phyloP scores from a whole-genome alignment of 257 asterid genomes.

The Leonotis leonurus region DNA sequence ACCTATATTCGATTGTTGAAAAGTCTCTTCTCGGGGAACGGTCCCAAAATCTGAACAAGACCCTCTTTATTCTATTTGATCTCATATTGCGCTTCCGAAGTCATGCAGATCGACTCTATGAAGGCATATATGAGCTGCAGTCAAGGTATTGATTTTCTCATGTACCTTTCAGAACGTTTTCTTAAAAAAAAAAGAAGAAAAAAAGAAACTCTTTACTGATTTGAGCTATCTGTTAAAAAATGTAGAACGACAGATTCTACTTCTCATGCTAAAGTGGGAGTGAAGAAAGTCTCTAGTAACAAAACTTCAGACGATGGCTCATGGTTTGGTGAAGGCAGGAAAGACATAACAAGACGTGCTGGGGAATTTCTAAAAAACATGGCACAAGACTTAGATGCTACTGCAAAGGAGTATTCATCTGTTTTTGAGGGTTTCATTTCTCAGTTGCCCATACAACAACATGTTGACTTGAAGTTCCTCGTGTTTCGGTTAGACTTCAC shows the following conservation, averaged over 20 bases:
- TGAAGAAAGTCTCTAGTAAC: slow-evolving; percentile 40
- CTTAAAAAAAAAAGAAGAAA: not conserved
- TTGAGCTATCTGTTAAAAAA: slow-evolving; percentile 13
- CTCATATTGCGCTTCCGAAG: slow-evolving; percentile 80
- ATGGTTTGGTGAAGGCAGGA: slow-evolving; percentile 95
- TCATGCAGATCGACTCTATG: slow-evolving; percentile 86
- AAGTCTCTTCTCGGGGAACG: slow-evolving; percentile 95
- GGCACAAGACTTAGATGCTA: slow-evolving; percentile 76
- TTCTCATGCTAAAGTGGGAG: slow-evolving; percentile 47
- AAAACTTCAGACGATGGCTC: slow-evolving; percentile 58
- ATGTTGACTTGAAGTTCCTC: slow-evolving; percentile 87
- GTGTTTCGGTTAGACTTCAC: slow-evolving; percentile 92
- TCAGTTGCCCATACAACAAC: slow-evolving; percentile 78
- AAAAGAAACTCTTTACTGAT: slow-evolving; percentile 3
- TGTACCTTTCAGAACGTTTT: slow-evolving; percentile 5
- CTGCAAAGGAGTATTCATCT: slow-evolving; percentile 73
- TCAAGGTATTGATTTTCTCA: slow-evolving; percentile 54
- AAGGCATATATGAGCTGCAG: slow-evolving; percentile 86
- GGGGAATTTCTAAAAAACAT: slow-evolving; percentile 68
- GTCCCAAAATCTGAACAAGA: slow-evolving; percentile 68
- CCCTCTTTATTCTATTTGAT: slow-evolving; percentile 72
- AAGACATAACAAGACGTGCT: slow-evolving; percentile 73
- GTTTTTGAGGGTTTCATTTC: slow-evolving; percentile 85
- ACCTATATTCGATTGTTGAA: slow-evolving; percentile 72
- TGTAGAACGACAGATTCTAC: slow-evolving; percentile 56